A percentile compares a stretch with the other conserved stretches of the same genome.
Evolutionary conservation across 805 yeast genomes (phyloP).

Genomic region (Spencermartinsiella europaea): DNA sequence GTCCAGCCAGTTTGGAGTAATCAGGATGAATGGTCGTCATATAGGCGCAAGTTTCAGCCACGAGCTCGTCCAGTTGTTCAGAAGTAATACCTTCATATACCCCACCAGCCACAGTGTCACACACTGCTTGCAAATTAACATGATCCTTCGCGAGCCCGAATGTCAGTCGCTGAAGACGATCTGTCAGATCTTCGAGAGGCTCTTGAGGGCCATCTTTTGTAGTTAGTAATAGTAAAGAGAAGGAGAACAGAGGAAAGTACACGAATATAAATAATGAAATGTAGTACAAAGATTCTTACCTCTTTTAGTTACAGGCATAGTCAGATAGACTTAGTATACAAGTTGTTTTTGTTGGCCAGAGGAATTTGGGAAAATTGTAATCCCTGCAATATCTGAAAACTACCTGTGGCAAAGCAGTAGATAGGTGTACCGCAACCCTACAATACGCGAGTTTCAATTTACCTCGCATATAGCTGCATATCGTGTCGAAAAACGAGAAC

Average conservation of each 20-base stretch:
- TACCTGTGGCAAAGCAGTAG: too few relatives aligned
- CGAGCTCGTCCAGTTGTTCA: slow-evolving; percentile 71
- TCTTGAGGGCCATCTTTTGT: background rate
- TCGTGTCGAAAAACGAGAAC: too few relatives aligned
- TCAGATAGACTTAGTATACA: background rate
- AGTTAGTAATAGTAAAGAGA: too few relatives aligned
- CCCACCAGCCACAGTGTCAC: slow-evolving; percentile 46
- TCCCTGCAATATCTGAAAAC: too few relatives aligned
- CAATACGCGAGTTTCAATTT: too few relatives aligned
- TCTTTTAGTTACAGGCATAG: background rate
- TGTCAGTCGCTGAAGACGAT: slow-evolving; percentile 84
- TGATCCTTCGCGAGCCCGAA: slow-evolving; percentile 49
- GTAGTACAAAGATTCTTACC: too few relatives aligned
- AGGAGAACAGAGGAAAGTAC: too few relatives aligned
- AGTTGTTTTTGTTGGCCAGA: background rate
- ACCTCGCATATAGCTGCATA: too few relatives aligned
- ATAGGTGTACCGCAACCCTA: too few relatives aligned
- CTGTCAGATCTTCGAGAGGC: slow-evolving; percentile 27
- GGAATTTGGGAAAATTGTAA: too few relatives aligned
- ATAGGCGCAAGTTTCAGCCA: slow-evolving; percentile 96
- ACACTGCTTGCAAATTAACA: background rate
- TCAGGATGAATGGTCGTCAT: slow-evolving; percentile 99
- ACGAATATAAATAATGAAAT: too few relatives aligned
- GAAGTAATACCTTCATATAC: slow-evolving; percentile 97
- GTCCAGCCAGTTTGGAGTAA: slow-evolving; percentile 89